Conservation (phyloP, 1,139 yeast genomes). For the Scheffersomyces segobiensis region DNA sequence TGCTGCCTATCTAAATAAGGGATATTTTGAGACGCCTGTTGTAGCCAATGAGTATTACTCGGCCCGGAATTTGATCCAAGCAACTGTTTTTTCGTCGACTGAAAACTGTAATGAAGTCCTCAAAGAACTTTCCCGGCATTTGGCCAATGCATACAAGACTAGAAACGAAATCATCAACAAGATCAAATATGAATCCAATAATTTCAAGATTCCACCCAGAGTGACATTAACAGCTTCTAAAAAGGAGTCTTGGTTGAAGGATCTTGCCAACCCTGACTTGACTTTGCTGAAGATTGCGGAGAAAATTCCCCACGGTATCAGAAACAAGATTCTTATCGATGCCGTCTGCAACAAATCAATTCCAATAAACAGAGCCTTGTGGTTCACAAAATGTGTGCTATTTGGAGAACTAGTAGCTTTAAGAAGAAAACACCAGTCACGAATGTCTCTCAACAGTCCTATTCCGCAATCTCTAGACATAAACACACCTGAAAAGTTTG, state of each 20-base stretch:
- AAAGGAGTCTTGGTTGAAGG: slow-evolving; percentile 81
- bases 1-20: slow-evolving; percentile 39
- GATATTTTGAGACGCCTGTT: slow-evolving; percentile 55
- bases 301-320: slow-evolving; percentile 89
- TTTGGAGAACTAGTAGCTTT: slow-evolving; percentile 76
- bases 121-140: slow-evolving; percentile 45
- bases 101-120: slow-evolving; percentile 40
- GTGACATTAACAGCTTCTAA: slow-evolving; percentile 88
- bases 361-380: slow-evolving; percentile 77
- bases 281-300: slow-evolving; percentile 69
- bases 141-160: slow-evolving; percentile 64
- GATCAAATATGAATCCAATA: slow-evolving; percentile 50
- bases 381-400: slow-evolving; percentile 88
- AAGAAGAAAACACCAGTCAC: slow-evolving; percentile 45
- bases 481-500: slow-evolving; percentile 33
- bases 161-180: slow-evolving; percentile 66
- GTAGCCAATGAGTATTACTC: slow-evolving; percentile 54
- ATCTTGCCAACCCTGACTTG: slow-evolving; percentile 65
- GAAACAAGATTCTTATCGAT: slow-evolving; percentile 71
- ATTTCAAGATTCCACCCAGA: slow-evolving; percentile 78
- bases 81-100: slow-evolving; percentile 40
- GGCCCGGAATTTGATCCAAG: slow-evolving; percentile 52
- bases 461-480: slow-evolving; percentile 7
- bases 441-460: slow-evolving; percentile 10
- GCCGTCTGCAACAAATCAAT: slow-evolving; percentile 64